phyloP scores from a whole-genome alignment of 2,329 filamentous ascomycete species.

The Clarireedia sp. region DNA sequence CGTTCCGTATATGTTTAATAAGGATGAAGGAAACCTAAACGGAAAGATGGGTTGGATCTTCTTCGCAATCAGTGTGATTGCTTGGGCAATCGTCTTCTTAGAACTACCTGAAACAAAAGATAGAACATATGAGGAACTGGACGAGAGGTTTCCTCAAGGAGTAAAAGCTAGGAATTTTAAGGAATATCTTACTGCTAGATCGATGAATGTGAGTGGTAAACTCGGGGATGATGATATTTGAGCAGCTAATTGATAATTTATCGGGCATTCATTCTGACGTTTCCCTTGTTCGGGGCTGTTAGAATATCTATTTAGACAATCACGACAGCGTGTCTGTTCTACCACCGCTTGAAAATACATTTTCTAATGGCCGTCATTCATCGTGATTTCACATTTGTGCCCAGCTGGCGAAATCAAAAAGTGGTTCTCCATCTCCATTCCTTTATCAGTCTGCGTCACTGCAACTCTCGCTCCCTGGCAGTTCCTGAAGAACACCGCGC shows the following conservation, averaged over 20 bases:
- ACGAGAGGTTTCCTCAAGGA: background rate
- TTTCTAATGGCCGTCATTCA: background rate
- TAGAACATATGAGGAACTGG: background rate
- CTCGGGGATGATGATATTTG: background rate
- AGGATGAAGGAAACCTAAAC: background rate
- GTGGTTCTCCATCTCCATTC: background rate
- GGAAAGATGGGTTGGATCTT: background rate
- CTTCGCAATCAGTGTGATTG: background rate
- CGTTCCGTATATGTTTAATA: constrained; percentile 3
- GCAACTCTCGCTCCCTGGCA: background rate
- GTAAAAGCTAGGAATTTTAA: background rate
- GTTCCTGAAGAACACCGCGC: background rate
- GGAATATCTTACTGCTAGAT: background rate
- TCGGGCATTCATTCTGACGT: no score
- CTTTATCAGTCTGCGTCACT: background rate
- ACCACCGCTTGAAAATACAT: background rate
- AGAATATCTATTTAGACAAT: no score
- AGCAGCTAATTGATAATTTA: background rate
- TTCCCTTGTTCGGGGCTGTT: no score
- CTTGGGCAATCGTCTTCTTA: background rate
- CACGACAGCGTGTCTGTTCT: no score
- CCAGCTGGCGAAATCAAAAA: background rate
- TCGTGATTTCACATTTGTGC: background rate
- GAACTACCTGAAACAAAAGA: background rate
- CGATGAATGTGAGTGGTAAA: background rate